phyloP scores from a whole-genome alignment of 106 monocot genomes.

The Amphibolis antarctica region DNA sequence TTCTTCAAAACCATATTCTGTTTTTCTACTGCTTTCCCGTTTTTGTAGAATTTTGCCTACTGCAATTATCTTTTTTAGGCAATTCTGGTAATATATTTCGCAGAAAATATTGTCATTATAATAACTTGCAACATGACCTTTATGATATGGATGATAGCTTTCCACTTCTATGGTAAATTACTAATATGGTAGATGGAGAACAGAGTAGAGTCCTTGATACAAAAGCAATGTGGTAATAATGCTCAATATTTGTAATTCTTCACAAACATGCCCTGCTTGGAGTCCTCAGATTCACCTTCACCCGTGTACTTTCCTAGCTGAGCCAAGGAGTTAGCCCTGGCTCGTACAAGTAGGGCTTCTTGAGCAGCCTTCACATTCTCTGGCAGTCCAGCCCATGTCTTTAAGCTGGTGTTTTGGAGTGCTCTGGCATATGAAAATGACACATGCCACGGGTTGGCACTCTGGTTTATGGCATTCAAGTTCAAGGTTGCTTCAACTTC shows the following conservation, averaged over 20 bases:
- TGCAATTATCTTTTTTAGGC: too few species aligned
- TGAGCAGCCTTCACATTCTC: conserved; percentile 30
- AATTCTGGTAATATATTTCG: too few species aligned
- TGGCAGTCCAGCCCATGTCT: conserved; percentile 29
- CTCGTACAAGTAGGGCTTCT: conserved; percentile 21
- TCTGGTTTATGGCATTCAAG: conserved; percentile 38
- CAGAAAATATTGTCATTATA: too few species aligned
- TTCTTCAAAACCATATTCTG: too few species aligned
- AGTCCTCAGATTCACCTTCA: conserved; percentile 29
- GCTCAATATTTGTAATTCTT: conserved; percentile 25
- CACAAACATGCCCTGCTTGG: conserved; percentile 32
- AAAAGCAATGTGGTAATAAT: too few species aligned
- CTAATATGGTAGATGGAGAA: too few species aligned
- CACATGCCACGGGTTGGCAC: conserved; percentile 35
- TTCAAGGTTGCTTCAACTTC: conserved; percentile 40
- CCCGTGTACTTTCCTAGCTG: conserved; percentile 38
- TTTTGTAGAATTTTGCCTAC: too few species aligned
- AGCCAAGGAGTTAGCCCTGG: conserved; percentile 30
- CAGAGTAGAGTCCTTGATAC: too few species aligned
- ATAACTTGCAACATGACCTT: too few species aligned
- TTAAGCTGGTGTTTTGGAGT: conserved; percentile 37
- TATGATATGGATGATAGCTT: too few species aligned
- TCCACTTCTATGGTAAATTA: too few species aligned
- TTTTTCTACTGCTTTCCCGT: too few species aligned
- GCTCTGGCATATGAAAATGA: conserved; percentile 33